Percentiles rank a stretch among this genome's conserved stretches.
phyloP scores from a whole-genome alignment of 345 rosid species.

The Gossypioides kirkii region DNA sequence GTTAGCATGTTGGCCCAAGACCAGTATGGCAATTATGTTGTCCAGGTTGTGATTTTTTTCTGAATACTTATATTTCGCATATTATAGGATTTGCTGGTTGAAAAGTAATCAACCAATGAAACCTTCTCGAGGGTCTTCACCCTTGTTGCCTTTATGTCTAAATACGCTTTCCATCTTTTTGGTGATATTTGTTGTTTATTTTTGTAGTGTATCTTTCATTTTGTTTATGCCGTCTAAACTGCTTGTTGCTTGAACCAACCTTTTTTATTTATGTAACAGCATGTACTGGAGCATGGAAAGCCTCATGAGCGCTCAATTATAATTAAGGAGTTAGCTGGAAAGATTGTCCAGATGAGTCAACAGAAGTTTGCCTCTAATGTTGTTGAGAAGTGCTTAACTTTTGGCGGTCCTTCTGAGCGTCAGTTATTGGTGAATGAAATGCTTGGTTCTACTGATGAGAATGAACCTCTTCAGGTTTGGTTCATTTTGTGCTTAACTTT shows the following conservation, averaged over 20 bases:
- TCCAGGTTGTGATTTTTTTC: conserved; percentile 39
- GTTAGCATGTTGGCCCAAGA: conserved; percentile 63
- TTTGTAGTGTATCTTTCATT: background rate
- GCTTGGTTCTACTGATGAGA: conserved; percentile 61
- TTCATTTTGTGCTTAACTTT: background rate
- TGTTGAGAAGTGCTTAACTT: conserved; percentile 59
- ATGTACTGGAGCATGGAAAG: conserved; percentile 64
- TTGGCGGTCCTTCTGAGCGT: conserved; percentile 48
- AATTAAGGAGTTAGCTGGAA: conserved; percentile 55
- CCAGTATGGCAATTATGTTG: conserved; percentile 67
- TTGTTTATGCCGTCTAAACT: background rate
- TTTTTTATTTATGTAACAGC: conserved; percentile 32
- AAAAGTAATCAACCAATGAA: too few relatives aligned
- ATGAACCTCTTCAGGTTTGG: conserved; percentile 63
- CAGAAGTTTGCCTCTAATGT: conserved; percentile 1
- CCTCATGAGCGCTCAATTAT: conserved; percentile 56
- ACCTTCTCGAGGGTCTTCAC: background rate
- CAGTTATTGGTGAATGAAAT: conserved; percentile 54
- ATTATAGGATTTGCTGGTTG: background rate
- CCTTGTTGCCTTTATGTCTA: background rate
- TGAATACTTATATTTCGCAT: background rate
- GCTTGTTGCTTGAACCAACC: background rate
- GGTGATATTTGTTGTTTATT: background rate
- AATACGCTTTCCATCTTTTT: background rate
- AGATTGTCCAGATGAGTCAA: conserved; percentile 45